Evolutionary conservation across 2,329 filamentous ascomycete genomes (phyloP), one percentile per base, ranked within the genome.

Genomic region (Aureobasidium sp.): DNA sequence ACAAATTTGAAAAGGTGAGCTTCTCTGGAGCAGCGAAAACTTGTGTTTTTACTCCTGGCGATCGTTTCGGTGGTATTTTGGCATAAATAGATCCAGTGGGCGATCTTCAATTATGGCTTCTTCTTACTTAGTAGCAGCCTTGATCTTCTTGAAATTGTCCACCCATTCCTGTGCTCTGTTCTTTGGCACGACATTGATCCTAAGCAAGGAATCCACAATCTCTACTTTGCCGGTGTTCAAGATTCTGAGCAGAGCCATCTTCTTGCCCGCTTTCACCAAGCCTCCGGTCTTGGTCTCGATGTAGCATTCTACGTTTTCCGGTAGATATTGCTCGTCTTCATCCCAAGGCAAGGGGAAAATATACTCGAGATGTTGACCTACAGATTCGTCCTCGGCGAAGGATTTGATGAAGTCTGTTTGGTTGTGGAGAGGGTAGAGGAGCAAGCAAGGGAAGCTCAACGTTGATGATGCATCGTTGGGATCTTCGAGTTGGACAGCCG

Each of bases 281-380:
- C 92, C 91, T 0, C 91, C 91, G 0, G 80, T 78, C 4, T 77
- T 76, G 0, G 91, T 97, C 78, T 97, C 91, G 79, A 96, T 88
- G 74, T 90, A 97, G 70, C 90, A 94, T 68, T 96, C 91, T 5
- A 96, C 90, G 0, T 76, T 79, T 0, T 79, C 79, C 1, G 80
- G 68, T 0, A 78, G 82, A 74, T 96, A 97, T 69, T 85, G 85
- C 1, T 81, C 75, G 64, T 81, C 77, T 17, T 74, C 70, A 69
- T 97, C 94, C 94, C 94, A 99, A 13, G 91, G 91, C 69, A 91
- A 75, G 2, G 92, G 93, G 63, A 99, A 84, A 10, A 97, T 87
- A 70, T 97, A 96, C 3, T 81, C 80, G 55, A 99, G 79, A 74
- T 97, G 92, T 67, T 93, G 86, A 8, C 80, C 81, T 32, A 97